Conservation (phyloP, 176 grass and related monocot species). For the Aechmea fasciata region DNA sequence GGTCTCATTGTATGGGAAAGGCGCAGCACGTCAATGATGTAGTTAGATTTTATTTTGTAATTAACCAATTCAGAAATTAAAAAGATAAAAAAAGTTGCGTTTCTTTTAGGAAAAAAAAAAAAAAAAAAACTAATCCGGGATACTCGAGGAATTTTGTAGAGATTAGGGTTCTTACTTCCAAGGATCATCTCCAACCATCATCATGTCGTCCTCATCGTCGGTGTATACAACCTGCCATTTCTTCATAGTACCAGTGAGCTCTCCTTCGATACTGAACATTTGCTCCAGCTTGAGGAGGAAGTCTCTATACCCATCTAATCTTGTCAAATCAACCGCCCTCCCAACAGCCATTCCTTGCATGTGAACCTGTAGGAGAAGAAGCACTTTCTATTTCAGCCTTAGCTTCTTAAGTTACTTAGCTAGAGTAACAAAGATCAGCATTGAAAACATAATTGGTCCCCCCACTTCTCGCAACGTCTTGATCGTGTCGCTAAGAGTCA, state of each 20-base stretch:
- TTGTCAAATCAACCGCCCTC: conserved; percentile 82
- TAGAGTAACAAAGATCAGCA: not conserved
- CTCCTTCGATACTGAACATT: conserved; percentile 67
- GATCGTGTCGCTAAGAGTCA: too few species aligned
- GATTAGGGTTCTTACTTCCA: conserved; percentile 57
- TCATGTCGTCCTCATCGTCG: conserved; percentile 91
- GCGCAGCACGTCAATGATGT: too few species aligned
- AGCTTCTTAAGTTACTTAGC: not conserved
- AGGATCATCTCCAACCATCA: conserved; percentile 93
- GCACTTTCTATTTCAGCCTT: not conserved
- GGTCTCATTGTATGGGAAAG: too few species aligned
- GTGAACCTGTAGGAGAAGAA: conserved; percentile 49
- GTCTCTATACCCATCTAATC: conserved; percentile 48
- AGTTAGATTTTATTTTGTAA: too few species aligned
- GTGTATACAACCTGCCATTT: conserved; percentile 72
- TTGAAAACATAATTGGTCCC: not conserved
- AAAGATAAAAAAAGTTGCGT: too few species aligned
- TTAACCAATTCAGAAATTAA: too few species aligned
- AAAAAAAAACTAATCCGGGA: too few species aligned
- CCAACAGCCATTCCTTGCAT: conserved; percentile 94
- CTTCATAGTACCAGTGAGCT: conserved; percentile 43
- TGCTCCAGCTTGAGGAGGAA: conserved; percentile 65
- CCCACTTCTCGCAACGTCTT: too few species aligned
- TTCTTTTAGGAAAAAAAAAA: too few species aligned
- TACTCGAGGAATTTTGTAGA: not conserved